These are phyloP conservation scores for Eucalyptus grandis DNA, from an alignment of 345 rosid species.

Conservation along the genomic window DNA sequence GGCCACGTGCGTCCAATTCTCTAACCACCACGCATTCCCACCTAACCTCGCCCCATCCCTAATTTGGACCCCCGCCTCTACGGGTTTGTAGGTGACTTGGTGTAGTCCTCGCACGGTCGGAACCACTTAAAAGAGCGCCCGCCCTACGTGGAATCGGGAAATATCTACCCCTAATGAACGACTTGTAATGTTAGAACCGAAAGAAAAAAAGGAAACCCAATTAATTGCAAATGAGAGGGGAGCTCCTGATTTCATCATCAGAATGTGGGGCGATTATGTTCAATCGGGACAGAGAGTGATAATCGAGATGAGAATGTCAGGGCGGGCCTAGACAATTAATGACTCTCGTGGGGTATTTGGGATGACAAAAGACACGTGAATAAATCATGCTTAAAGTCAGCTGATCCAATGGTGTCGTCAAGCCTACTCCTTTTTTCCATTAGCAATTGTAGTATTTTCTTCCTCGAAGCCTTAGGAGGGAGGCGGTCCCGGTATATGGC, in stretches of 20 bases:
- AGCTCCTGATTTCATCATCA: background rate
- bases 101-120: background rate
- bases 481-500: background rate
- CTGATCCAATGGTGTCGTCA: background rate
- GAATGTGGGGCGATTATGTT: accelerated
- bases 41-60: background rate
- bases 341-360: no score
- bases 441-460: background rate
- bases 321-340: no score
- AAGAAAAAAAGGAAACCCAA: background rate
- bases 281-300: background rate
- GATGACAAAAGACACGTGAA: no score
- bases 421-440: background rate
- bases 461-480: background rate
- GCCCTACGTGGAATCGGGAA: background rate
- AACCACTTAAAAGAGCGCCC: background rate
- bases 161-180: background rate
- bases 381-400: background rate
- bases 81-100: background rate
- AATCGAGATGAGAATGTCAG: no score
- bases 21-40: slow-evolving; percentile 3
- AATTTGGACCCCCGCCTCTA: background rate
- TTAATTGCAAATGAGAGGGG: background rate
- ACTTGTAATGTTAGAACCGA: background rate
- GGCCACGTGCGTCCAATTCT: background rate